Evolutionary conservation across 345 rosid species (phyloP), one percentile per base, ranked within the genome.

Genomic region (Rhodomyrtus tomentosa): DNA sequence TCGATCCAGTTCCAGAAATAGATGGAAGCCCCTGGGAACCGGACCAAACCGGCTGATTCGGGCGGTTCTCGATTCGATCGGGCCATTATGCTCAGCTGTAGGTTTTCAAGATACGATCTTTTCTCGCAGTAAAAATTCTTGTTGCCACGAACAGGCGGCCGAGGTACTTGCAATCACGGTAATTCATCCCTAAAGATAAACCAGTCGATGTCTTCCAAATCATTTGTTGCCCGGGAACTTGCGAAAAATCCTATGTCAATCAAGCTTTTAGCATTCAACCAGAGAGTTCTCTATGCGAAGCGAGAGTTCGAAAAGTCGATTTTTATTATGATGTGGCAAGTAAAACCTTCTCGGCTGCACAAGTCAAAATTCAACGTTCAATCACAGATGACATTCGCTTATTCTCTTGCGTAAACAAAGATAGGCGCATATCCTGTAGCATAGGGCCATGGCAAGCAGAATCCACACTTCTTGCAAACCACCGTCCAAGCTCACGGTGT

Each of bases 381-480:
- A 27, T 93, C 89, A 96, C 88, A 96, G 89, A 83, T 93, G 91
- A 81, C 91, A 93, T 21, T 80, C 83, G 84, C 85, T 92, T 49
- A 96, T 94, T 89, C 92, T 93, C 86, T 86, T 90, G 74, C 94
- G 90, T 62, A 95, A 96, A 89, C 93, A 95, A 80, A 92, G 84
- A 87, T 94, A 96, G 42, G 99, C 93, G 58, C 91, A 84, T 5
- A 94, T 82, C 12, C 97, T 90, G 87, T 93, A 95, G 42, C 92
- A 89, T 10, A 96, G 49, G 10, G 99, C 95, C 98, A 96, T 94
- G 87, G 92, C 96, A 6, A 95, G 84, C 32, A 96, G 87, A 88
- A 93, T 86, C 98, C 98, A 94, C n/a, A 94, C 97, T 89, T 95
- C 99, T 82, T 95, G 93, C 76, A 94, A 82, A 9, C 99, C 98